Evolutionary conservation across 2,329 filamentous ascomycete species (phyloP).

Genomic region (Botryosphaeria dothidea): DNA sequence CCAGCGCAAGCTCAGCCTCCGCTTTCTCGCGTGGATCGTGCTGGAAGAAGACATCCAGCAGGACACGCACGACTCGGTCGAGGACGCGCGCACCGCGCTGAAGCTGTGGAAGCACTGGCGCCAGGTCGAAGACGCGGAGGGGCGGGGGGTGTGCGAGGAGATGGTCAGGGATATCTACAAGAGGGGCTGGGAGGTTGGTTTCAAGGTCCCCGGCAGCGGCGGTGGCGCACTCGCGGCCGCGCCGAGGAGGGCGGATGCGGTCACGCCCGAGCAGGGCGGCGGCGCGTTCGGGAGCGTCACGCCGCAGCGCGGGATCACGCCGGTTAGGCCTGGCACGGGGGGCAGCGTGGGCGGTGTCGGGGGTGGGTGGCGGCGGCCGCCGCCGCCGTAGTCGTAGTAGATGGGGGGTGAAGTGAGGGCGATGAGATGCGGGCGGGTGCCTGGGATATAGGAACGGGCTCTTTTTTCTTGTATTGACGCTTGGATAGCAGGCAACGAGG

Average conservation of each 20-base stretch:
- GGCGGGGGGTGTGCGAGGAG: conserved; percentile 78
- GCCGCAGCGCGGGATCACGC: conserved; percentile 18
- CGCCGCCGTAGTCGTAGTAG: not conserved
- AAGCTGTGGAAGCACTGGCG: conserved; percentile 86
- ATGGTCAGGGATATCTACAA: conserved; percentile 87
- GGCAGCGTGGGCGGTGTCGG: not conserved
- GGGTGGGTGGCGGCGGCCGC: not conserved
- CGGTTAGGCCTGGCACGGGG: conserved; percentile 24
- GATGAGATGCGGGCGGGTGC: not conserved
- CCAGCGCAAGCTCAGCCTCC: conserved; percentile 82
- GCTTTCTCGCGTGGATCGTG: conserved; percentile 88
- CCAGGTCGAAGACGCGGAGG: conserved; percentile 86
- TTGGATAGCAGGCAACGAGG: not conserved
- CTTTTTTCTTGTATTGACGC: not conserved
- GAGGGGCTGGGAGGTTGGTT: conserved; percentile 58
- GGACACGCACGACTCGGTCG: conserved; percentile 90
- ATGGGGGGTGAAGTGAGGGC: not conserved
- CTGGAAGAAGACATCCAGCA: conserved; percentile 93
- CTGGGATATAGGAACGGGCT: not conserved
- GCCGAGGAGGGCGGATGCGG: conserved; percentile 21
- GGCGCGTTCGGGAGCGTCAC: not conserved
- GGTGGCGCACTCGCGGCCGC: conserved; percentile 23
- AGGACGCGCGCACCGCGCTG: conserved; percentile 88
- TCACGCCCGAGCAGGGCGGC: conserved; percentile 23
- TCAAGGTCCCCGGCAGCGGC: conserved; percentile 33